Evolutionary conservation across 257 asterid species (phyloP).

Genomic region (Knoxia roxburghii): DNA sequence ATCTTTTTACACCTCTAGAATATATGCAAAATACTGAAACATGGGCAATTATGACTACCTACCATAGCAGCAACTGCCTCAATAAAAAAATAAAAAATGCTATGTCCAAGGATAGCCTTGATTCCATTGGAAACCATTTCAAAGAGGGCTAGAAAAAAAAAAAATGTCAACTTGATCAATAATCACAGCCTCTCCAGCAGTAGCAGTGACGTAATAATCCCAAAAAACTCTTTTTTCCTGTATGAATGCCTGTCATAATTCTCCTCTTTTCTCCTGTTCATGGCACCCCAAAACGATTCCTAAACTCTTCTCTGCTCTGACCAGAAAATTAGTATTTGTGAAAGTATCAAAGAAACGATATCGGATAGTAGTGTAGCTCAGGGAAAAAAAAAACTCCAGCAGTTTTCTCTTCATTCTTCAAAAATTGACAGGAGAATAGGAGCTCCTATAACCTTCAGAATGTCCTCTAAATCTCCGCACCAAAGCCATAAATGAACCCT

Average conservation of each 20-base stretch:
- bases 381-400: no score
- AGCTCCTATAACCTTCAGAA: constrained; percentile 62
- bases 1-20: neutral
- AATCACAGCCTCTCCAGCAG: neutral
- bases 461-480: constrained; percentile 78
- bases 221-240: neutral
- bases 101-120: neutral
- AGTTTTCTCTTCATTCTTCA: constrained; percentile 26
- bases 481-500: constrained; percentile 52
- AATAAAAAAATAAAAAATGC: neutral
- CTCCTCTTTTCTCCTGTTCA: neutral
- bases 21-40: neutral
- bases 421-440: constrained; percentile 86
- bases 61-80: constrained; percentile 2
- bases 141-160: neutral
- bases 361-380: constrained; percentile 3
- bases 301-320: neutral
- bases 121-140: neutral
- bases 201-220: neutral
- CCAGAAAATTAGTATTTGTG: neutral
- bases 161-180: neutral
- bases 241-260: neutral
- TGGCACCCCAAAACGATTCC: neutral
- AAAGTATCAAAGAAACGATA: neutral
- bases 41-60: neutral